These are phyloP conservation scores for Coccomyxa subellipsoidea DNA, from an alignment of 163 green algal genomes.

Conservation along the genomic window DNA sequence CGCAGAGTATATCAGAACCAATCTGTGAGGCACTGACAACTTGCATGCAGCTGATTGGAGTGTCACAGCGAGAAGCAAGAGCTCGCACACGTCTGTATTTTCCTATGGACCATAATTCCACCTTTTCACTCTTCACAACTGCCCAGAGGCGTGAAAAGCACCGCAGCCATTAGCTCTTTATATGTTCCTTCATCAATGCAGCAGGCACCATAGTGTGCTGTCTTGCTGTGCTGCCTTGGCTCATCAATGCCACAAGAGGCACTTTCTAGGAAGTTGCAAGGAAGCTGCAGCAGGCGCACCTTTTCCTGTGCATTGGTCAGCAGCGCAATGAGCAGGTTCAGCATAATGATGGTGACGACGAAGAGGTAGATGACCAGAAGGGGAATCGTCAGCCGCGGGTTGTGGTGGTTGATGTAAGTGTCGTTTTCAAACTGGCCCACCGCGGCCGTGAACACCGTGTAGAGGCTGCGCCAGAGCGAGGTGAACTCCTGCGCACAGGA, in stretches of 20 bases:
- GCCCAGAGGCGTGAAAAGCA: not conserved
- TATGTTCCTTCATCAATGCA: not conserved
- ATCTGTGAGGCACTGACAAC: not conserved
- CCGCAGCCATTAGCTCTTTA: not conserved
- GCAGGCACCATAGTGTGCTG: too few relatives aligned
- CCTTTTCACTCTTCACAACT: too few relatives aligned
- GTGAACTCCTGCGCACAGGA: not conserved
- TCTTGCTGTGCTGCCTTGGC: too few relatives aligned
- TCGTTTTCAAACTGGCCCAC: not conserved
- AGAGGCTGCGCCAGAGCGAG: not conserved
- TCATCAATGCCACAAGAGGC: too few relatives aligned
- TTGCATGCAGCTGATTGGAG: not conserved
- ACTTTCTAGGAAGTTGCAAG: not conserved
- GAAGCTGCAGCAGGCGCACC: not conserved
- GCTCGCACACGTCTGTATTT: too few relatives aligned
- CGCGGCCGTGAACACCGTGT: not conserved
- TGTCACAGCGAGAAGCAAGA: too few relatives aligned
- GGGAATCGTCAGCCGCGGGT: not conserved
- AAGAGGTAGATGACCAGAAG: conserved; percentile 59
- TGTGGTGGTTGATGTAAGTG: not conserved
- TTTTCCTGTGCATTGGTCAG: conserved; percentile 44
- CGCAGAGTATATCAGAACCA: not conserved
- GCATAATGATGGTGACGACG: conserved; percentile 54
- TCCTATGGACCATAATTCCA: too few relatives aligned
- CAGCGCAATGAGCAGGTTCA: conserved; percentile 63